Percentiles rank a stretch among this genome's conserved stretches.
Conservation (phyloP, 2,329 filamentous ascomycete genomes). For the Teratosphaeria nubilosa region DNA sequence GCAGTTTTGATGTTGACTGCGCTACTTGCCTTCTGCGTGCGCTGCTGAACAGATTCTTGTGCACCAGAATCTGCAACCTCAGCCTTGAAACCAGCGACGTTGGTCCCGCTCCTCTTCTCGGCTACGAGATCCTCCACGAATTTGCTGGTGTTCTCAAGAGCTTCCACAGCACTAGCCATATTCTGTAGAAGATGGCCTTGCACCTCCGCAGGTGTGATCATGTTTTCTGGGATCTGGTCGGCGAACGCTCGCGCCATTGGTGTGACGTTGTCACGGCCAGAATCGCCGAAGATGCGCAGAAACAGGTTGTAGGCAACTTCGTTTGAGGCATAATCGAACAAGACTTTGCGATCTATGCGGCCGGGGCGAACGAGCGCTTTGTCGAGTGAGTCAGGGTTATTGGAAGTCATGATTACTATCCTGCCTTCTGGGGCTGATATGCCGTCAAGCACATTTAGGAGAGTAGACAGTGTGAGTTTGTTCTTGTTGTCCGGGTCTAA, state of each 20-base stretch:
- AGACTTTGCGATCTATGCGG: conserved; percentile 56
- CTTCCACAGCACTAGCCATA: conserved; percentile 35
- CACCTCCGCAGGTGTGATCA: conserved; percentile 40
- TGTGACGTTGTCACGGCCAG: conserved; percentile 17
- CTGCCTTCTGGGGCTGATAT: conserved; percentile 66
- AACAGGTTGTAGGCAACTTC: conserved; percentile 31
- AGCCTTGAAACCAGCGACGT: conserved; percentile 6
- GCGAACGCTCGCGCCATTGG: conserved; percentile 35
- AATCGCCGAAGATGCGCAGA: conserved; percentile 20
- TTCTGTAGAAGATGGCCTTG: conserved; percentile 40
- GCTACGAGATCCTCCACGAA: conserved; percentile 31
- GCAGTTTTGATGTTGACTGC: neutral
- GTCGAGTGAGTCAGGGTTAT: conserved; percentile 61
- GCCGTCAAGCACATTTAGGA: conserved; percentile 74
- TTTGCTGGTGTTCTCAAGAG: conserved; percentile 30
- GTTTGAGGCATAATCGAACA: conserved; percentile 40
- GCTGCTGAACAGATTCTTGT: neutral
- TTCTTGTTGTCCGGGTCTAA: conserved; percentile 12
- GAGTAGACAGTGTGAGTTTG: conserved; percentile 61
- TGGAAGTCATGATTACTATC: conserved; percentile 71
- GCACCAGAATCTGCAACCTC: neutral
- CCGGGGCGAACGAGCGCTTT: conserved; percentile 63
- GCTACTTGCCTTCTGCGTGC: neutral
- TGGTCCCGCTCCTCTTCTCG: conserved; percentile 8
- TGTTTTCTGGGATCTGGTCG: conserved; percentile 30